A percentile compares a stretch with the other conserved stretches of the same genome.
phyloP scores from a whole-genome alignment of 495 filamentous ascomycete genomes.

The Pyronema domesticum region DNA sequence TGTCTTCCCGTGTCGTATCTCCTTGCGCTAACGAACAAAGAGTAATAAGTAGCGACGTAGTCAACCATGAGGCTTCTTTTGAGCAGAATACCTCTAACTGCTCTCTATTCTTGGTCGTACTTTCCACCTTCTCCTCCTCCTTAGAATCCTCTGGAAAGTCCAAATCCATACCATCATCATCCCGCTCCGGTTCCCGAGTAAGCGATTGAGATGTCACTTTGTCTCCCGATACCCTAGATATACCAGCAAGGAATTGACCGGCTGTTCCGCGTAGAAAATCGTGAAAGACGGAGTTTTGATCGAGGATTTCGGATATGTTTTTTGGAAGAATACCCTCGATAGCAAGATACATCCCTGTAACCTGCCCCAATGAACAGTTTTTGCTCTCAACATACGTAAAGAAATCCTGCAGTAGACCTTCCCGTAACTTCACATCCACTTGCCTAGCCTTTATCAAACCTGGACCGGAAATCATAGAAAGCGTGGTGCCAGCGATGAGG shows the following conservation, averaged over 20 bases:
- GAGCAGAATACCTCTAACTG: constrained; percentile 36
- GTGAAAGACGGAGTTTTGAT: constrained; percentile 4
- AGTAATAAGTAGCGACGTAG: constrained; percentile 14
- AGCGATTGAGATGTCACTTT: constrained; percentile 13
- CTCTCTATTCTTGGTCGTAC: constrained; percentile 29
- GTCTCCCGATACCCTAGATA: constrained; percentile 33
- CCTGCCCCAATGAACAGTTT: constrained; percentile 15
- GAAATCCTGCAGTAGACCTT: constrained; percentile 4
- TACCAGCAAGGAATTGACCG: constrained; percentile 26
- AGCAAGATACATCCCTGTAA: constrained; percentile 18
- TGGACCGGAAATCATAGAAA: constrained; percentile 26
- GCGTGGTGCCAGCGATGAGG: constrained; percentile 28
- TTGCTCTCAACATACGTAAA: constrained; percentile 14
- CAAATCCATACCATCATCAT: constrained; percentile 56
- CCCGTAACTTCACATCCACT: constrained; percentile 23
- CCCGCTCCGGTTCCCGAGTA: not conserved
- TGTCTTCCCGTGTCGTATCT: not conserved
- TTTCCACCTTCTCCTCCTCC: constrained; percentile 23
- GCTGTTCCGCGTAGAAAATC: constrained; percentile 6
- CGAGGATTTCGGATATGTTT: constrained; percentile 18
- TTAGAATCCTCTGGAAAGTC: constrained; percentile 32
- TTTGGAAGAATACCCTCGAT: constrained; percentile 17
- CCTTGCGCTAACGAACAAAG: constrained; percentile 13
- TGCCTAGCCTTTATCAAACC: constrained; percentile 20
- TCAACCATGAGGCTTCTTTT: constrained; percentile 27